A percentile compares a stretch with the other conserved stretches of the same genome.
phyloP scores from a whole-genome alignment of 1,139 yeast genomes.

The Debaryomyces sp. region DNA sequence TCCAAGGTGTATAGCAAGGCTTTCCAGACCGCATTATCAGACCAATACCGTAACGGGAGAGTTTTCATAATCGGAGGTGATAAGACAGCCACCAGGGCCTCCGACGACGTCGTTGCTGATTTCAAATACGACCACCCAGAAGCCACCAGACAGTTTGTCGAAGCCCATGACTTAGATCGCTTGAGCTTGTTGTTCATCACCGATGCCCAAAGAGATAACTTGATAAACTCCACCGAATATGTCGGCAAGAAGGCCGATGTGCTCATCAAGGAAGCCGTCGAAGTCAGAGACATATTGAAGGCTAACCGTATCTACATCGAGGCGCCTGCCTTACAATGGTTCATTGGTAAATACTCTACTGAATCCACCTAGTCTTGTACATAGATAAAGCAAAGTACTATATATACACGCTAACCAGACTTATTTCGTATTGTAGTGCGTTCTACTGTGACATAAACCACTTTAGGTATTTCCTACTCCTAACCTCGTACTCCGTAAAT shows the following conservation, averaged over 20 bases:
- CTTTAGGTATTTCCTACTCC: no score
- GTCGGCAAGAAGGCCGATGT: constrained; percentile 59
- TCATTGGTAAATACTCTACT: constrained; percentile 36
- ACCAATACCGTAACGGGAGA: constrained; percentile 75
- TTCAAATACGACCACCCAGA: constrained; percentile 49
- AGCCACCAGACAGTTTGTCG: constrained; percentile 62
- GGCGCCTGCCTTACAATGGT: constrained; percentile 68
- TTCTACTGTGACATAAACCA: not conserved
- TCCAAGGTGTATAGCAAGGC: constrained; percentile 74
- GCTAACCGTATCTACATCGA: constrained; percentile 81
- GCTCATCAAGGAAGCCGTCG: constrained; percentile 74
- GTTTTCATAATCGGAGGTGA: constrained; percentile 69
- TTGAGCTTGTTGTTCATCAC: constrained; percentile 71
- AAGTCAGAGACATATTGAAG: constrained; percentile 81
- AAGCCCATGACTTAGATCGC: constrained; percentile 53
- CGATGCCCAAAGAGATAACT: constrained; percentile 52
- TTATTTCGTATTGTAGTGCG: not conserved
- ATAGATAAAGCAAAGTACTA: constrained; percentile 11
- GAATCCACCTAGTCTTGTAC: constrained; percentile 15
- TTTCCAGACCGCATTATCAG: constrained; percentile 77
- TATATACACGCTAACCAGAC: constrained; percentile 1
- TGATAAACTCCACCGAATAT: constrained; percentile 53
- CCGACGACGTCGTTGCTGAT: constrained; percentile 38
- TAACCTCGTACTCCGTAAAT: no score
- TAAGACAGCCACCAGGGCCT: constrained; percentile 12